Percentiles rank a stretch among this genome's conserved stretches.
These are phyloP conservation scores for Hygrocybe punicea DNA, from an alignment of 768 basidiomycete genomes.

Conservation along the genomic window DNA sequence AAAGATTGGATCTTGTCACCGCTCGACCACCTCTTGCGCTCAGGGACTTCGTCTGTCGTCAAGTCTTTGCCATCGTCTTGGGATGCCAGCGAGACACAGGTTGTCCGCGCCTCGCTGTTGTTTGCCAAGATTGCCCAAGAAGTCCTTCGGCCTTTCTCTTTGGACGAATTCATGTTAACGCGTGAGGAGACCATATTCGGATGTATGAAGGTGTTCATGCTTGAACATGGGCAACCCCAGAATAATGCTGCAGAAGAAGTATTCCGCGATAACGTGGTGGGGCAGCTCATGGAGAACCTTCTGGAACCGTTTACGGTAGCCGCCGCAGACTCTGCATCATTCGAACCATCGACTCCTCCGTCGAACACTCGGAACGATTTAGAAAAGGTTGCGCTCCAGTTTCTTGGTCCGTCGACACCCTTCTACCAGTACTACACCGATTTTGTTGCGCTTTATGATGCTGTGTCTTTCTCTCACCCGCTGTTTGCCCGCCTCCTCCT, in stretches of 20 bases:
- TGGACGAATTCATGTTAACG: constrained; percentile 42
- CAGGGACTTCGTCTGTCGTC: constrained; percentile 68
- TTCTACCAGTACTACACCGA: constrained; percentile 96
- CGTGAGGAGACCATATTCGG: constrained; percentile 63
- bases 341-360: constrained; percentile 16
- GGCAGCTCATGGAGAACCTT: constrained; percentile 54
- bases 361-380: constrained; percentile 31
- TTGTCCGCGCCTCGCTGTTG: constrained; percentile 66
- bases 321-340: constrained; percentile 13
- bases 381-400: constrained; percentile 52
- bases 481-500: constrained; percentile 74
- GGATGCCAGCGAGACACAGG: constrained; percentile 76
- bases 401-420: constrained; percentile 65
- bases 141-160: constrained; percentile 41
- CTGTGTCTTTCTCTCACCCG: constrained; percentile 81
- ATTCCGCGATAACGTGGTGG: constrained; percentile 72
- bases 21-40: constrained; percentile 76
- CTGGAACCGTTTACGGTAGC: constrained; percentile 52
- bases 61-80: constrained; percentile 62
- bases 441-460: constrained; percentile 84
- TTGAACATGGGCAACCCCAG: constrained; percentile 76
- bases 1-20: constrained; percentile 69
- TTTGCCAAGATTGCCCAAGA: constrained; percentile 53
- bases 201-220: constrained; percentile 94
- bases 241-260: constrained; percentile 59